Conservation (phyloP, 352 stramenopile species). For the Elongisporangium anandrum region DNA sequence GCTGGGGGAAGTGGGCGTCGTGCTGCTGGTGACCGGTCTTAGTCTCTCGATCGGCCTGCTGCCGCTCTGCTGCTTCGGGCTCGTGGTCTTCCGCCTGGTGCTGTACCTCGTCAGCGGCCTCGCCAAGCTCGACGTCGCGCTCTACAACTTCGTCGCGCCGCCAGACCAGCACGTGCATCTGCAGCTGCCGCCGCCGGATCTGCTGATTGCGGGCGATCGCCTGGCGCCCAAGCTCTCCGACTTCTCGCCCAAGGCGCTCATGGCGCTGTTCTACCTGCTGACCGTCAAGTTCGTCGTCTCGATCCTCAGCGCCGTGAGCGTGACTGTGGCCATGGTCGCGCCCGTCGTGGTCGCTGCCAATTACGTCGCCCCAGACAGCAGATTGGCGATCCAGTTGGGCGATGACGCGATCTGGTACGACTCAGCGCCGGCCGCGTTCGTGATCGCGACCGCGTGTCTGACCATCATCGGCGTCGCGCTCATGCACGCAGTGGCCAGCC, state of each 20-base stretch:
- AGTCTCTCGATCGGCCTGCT: constrained; percentile 36
- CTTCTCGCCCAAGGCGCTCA: constrained; percentile 62
- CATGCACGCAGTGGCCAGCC: constrained; percentile 43
- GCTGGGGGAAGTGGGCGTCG: constrained; percentile 47
- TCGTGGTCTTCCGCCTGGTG: constrained; percentile 55
- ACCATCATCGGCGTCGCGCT: constrained; percentile 45
- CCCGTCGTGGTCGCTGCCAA: constrained; percentile 19
- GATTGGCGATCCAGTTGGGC: constrained; percentile 18
- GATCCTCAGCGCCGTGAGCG: constrained; percentile 25
- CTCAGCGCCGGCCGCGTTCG: constrained; percentile 15
- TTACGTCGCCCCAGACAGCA: constrained; percentile 9
- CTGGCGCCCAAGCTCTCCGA: constrained; percentile 37
- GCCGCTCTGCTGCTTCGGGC: constrained; percentile 58
- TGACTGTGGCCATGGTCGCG: constrained; percentile 25
- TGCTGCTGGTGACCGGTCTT: constrained; percentile 33
- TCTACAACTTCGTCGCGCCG: constrained; percentile 28
- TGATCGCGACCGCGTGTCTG: constrained; percentile 20
- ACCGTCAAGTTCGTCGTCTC: constrained; percentile 50
- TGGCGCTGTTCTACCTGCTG: constrained; percentile 67
- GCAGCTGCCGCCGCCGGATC: constrained; percentile 18
- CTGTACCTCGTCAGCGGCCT: constrained; percentile 38
- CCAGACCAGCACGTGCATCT: constrained; percentile 30
- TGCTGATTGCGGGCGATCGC: constrained; percentile 22
- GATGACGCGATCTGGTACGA: constrained; percentile 12
- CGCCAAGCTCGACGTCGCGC: constrained; percentile 49